Evolutionary conservation across 116 monocot genomes (phyloP), one percentile per base, ranked within the genome.

Genomic region (Trichopus zeylanicus): DNA sequence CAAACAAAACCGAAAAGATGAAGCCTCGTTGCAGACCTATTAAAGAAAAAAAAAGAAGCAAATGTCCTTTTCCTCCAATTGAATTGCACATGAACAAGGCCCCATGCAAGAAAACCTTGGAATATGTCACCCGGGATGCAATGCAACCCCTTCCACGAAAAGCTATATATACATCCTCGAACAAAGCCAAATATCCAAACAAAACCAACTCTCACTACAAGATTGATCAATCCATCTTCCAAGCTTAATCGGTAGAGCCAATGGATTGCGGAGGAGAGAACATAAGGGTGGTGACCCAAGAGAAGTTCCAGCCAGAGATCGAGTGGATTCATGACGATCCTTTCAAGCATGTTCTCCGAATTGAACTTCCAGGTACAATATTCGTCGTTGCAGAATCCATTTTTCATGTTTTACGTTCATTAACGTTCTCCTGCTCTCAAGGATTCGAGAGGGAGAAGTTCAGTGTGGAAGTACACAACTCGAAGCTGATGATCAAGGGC

Each of bases 391-490:
- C 15, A 48, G 12, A 21, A 0, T 48, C n/a, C 8, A 19, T 3
- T 24, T 22, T 18, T 6, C 6, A 7, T 24, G 3, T 49, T 49
- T 5, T 49, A 21, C 19, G 22, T 49, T 22, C 19, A 22, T 49
- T 4, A 42, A 1, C 42, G 13, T 20, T 6, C 0, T 22, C 23
- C 1, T 49, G 49, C 22, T 49, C 15, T 49, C 1, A 67, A 83
- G 91, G 72, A 28, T 91, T 91, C 69, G 67, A 57, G 21, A 80
- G 59, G 74, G 83, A 78, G 46, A 80, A 91, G 12, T 51, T 91
- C 23, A 86, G 30, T 29, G 77, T 91, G 19, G 72, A 70, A 68
- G 53, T 80, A 1, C 80, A 91, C 37, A 28, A 60, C 31, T 30
- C 57, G 29, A 83, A 78, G 37, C 21, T 92, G 2, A 67, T 67